Percentiles rank a stretch among this genome's conserved stretches.
Conservation (phyloP, 257 asterid genomes). For the Verbena officinalis region DNA sequence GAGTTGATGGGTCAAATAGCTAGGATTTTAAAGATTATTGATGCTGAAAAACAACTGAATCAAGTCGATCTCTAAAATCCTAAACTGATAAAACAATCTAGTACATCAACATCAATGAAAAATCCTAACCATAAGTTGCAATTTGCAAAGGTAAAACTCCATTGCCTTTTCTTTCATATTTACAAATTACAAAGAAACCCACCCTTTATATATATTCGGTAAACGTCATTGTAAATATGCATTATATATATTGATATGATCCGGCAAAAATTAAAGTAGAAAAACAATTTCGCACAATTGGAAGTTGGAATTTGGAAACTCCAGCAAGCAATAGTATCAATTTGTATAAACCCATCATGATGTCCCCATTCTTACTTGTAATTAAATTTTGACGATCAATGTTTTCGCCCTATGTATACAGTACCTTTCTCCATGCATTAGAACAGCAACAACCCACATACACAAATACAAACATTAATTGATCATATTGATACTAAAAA, state of each 20-base stretch:
- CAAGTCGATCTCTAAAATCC: no score
- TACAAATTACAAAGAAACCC: no score
- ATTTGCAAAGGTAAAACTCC: neutral
- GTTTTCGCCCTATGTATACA: constrained; percentile 25
- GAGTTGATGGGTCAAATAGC: neutral
- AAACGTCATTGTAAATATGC: no score
- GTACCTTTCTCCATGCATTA: constrained; percentile 2
- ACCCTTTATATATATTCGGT: neutral
- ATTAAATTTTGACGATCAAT: constrained; percentile 2
- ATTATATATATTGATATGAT: neutral
- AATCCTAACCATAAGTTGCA: no score
- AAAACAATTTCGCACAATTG: neutral
- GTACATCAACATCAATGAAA: no score
- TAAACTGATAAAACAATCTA: no score
- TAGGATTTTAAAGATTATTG: neutral
- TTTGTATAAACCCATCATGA: neutral
- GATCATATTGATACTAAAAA: neutral
- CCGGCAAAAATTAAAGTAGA: neutral
- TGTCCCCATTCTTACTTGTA: constrained; percentile 24
- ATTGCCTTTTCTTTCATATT: constrained; percentile 9
- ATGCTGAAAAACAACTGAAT: neutral
- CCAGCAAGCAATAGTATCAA: constrained; percentile 26
- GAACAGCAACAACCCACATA: neutral
- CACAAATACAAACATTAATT: neutral
- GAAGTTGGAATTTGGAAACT: no score